Evolutionary conservation across 2,329 filamentous ascomycete species (phyloP).

Genomic region (Diaporthe sp.): DNA sequence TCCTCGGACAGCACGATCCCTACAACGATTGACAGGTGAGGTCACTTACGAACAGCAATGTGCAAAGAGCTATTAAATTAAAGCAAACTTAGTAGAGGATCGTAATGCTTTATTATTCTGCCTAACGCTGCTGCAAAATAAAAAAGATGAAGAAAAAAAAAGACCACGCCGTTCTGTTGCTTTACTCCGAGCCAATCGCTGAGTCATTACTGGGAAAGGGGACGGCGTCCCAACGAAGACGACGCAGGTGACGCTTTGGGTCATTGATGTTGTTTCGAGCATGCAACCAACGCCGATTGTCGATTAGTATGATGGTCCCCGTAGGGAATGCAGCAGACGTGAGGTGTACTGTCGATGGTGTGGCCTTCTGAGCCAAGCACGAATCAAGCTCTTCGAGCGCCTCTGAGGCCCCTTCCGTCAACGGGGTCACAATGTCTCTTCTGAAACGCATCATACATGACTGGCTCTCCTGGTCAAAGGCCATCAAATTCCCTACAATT

Average conservation of each 20-base stretch:
- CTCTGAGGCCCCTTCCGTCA: neutral
- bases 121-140: neutral
- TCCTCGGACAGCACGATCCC: too few species aligned
- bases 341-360: neutral
- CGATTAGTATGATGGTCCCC: neutral
- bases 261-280: neutral
- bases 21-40: too few species aligned
- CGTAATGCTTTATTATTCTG: neutral
- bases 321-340: neutral
- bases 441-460: neutral
- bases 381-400: neutral
- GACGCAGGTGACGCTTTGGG: neutral
- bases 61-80: too few species aligned
- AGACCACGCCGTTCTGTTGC: neutral
- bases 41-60: too few species aligned
- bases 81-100: neutral
- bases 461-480: neutral
- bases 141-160: neutral
- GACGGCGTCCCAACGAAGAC: neutral
- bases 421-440: neutral
- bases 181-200: too few species aligned
- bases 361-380: neutral
- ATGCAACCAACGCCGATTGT: neutral
- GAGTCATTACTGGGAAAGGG: neutral
- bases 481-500: neutral